Base-by-base conservation (phyloP, 768 basidiomycete species). In the Baorangia bicolor region DNA sequence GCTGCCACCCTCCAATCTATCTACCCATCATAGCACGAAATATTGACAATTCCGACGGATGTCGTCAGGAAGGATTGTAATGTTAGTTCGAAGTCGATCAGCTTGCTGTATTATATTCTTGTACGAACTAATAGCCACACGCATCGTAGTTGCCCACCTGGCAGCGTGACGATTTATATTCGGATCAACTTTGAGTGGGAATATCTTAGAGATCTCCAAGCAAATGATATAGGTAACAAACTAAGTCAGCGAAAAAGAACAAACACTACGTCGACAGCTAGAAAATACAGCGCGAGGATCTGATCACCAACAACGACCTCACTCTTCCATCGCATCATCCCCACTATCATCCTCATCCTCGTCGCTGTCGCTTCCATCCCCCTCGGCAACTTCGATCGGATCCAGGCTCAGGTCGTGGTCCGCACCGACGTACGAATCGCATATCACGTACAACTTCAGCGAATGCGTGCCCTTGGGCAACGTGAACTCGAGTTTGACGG, bases 391-490 rank as follows among this genome's bases (percentile, higher is more conserved):
- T 25, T 90, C 87, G 58, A 98, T 82, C 9, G 85, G 77, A 35
- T 92, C 90, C 44, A 98, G 68, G 43, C 83, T 81, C 68, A 98
- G 87, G 66, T 94, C 94, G 64, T 97, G 94, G 66, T 97, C 96
- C 34, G 92, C 93, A 8, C 92, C 93, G 23, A 89, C 77, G 68
- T 94, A 96, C 51, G 90, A 88, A 67, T 97, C 95, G 60, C 93
- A 95, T 57, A 98, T 94, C 52, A 95, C 87, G 63, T 90, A 95
- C 35, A 98, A 71, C 73, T 92, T 92, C 53, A 98, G 78, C 9
- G 79, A 72, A 65, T 97, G 92, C 12, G 77, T 78, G 40, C 96
- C 96, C 71, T 94, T 86, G 1, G 92, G 85, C 45, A 98, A 73
- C 14, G 86, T 90, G 61, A 98, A 90, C 70, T 98, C 93, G 40